Evolutionary conservation across 1,284 basidiomycete genomes (phyloP).

Genomic region (Somion occarium): DNA sequence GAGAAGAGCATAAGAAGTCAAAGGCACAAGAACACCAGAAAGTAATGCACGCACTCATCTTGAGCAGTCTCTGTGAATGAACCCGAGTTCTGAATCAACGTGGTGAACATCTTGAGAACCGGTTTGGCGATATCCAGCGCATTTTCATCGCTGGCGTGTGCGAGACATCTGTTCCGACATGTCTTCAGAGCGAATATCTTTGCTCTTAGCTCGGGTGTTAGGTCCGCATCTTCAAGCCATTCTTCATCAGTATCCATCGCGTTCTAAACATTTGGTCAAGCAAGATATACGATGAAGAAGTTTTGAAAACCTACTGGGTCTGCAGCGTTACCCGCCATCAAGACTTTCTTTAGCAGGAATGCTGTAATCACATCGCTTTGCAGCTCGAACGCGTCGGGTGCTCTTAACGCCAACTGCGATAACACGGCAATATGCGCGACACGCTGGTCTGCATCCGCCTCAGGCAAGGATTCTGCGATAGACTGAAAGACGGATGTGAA

Average conservation of each 20-base stretch:
- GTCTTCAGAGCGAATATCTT: slow-evolving; percentile 78
- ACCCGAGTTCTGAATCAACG: slow-evolving; percentile 64
- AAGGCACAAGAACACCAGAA: slow-evolving; percentile 1
- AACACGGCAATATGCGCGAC: slow-evolving; percentile 71
- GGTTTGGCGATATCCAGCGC: slow-evolving; percentile 68
- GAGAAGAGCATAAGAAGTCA: slow-evolving; percentile 1
- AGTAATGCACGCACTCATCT: slow-evolving; percentile 50
- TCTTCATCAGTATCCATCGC: slow-evolving; percentile 61
- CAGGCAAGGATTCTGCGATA: slow-evolving; percentile 52
- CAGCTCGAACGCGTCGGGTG: slow-evolving; percentile 72
- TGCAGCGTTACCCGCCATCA: slow-evolving; percentile 50
- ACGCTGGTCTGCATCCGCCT: slow-evolving; percentile 48
- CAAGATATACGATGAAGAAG: neutral
- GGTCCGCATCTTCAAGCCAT: slow-evolving; percentile 68
- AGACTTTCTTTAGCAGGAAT: slow-evolving; percentile 70
- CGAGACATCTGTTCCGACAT: slow-evolving; percentile 72
- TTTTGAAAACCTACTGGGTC: slow-evolving; percentile 36
- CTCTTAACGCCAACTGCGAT: slow-evolving; percentile 68
- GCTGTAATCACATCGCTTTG: slow-evolving; percentile 69
- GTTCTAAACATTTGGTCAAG: slow-evolving; percentile 20
- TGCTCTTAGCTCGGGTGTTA: slow-evolving; percentile 54
- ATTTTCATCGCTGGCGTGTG: slow-evolving; percentile 54
- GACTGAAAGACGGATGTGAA: slow-evolving; percentile 31
- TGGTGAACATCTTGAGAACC: slow-evolving; percentile 70
- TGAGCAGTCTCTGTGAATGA: slow-evolving; percentile 50